Evolutionary conservation across 148 eudicot species (phyloP).

Genomic region (Rhododendron mucronatum): DNA sequence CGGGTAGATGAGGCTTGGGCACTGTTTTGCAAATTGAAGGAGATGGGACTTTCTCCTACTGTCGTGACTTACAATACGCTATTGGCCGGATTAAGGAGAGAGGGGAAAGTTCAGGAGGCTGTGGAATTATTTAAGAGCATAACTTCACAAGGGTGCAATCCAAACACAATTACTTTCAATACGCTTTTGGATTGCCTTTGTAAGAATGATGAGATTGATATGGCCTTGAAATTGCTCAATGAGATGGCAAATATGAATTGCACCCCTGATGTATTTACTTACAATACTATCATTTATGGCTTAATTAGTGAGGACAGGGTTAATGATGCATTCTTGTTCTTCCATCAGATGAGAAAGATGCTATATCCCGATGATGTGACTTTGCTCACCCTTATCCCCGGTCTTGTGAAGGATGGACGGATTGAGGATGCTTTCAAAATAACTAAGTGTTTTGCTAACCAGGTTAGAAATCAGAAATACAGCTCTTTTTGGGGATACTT

Average conservation of each 20-base stretch:
- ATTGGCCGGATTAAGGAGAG: constrained; percentile 77
- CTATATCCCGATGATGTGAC: constrained; percentile 71
- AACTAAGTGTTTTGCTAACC: constrained; percentile 33
- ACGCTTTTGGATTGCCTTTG: constrained; percentile 86
- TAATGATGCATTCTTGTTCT: constrained; percentile 69
- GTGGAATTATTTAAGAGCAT: constrained; percentile 57
- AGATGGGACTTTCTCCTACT: constrained; percentile 68
- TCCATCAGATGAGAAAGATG: constrained; percentile 79
- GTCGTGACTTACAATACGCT: constrained; percentile 91
- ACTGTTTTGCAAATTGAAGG: constrained; percentile 58
- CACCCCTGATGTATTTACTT: constrained; percentile 77
- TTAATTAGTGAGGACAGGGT: constrained; percentile 52
- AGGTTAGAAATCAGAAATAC: constrained; percentile 13
- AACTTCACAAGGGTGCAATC: constrained; percentile 48
- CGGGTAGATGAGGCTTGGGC: constrained; percentile 86
- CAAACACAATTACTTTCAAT: constrained; percentile 75
- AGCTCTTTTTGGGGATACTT: constrained; percentile 64
- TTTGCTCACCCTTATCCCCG: constrained; percentile 68
- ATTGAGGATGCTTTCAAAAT: constrained; percentile 65
- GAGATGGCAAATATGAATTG: constrained; percentile 64
- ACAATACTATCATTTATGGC: constrained; percentile 76
- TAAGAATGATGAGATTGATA: constrained; percentile 66
- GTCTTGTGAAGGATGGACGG: constrained; percentile 54
- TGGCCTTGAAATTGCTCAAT: constrained; percentile 57
- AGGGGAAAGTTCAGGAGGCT: constrained; percentile 73